Percentiles rank a stretch among this genome's conserved stretches.
phyloP scores from a whole-genome alignment of 371 early-diverging fungal species.

The Circinella umbellata region DNA sequence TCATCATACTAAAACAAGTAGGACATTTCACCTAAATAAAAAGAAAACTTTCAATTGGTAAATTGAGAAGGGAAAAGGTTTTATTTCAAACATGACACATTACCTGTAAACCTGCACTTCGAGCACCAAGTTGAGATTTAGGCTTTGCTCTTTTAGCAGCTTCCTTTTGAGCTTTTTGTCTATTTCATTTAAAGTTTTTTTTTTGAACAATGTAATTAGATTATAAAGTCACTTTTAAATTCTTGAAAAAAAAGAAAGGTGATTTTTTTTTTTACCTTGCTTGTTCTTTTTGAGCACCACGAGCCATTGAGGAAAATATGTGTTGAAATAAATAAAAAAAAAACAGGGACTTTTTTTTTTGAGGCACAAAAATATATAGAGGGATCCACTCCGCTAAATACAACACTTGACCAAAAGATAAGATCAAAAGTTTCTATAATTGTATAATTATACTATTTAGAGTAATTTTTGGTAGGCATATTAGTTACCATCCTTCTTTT shows the following conservation, averaged over 20 bases:
- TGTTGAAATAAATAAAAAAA: neutral
- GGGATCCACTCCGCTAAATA: no score
- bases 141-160: slow-evolving; percentile 50
- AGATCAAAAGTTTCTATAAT: no score
- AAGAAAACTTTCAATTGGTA: neutral
- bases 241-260: no score
- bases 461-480: no score
- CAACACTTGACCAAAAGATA: no score
- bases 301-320: slow-evolving; percentile 40
- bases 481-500: no score
- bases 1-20: slow-evolving; percentile 42
- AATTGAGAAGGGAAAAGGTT: neutral
- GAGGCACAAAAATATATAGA: no score
- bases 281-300: slow-evolving; percentile 64
- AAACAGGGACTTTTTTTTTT: neutral
- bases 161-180: slow-evolving; percentile 63
- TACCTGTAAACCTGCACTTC: slow-evolving; percentile 67
- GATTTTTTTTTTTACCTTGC: slow-evolving; percentile 44
- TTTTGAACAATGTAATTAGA: neutral
- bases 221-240: no score
- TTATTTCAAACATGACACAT: neutral
- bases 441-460: no score
- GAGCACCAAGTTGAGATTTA: slow-evolving; percentile 58
- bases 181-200: slow-evolving; percentile 15
- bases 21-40: slow-evolving; percentile 45